These are phyloP conservation scores for Paramarasmius palmivorus DNA, from an alignment of 1,284 basidiomycete genomes.

Conservation along the genomic window DNA sequence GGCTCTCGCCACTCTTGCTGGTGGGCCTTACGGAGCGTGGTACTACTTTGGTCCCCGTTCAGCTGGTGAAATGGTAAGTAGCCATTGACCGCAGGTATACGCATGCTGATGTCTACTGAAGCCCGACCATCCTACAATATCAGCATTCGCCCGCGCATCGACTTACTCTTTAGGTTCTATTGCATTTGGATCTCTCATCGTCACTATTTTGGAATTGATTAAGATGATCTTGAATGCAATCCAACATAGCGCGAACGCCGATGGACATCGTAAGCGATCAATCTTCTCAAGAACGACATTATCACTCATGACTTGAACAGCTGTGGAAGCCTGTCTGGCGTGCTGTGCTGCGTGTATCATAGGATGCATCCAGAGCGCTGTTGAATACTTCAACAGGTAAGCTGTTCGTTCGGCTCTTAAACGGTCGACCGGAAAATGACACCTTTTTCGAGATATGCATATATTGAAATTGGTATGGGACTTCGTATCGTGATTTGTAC, in stretches of 20 bases:
- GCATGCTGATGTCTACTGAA: constrained; percentile 27
- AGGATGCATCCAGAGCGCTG: constrained; percentile 67
- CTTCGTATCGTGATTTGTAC: neutral
- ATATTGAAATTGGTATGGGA: constrained; percentile 74
- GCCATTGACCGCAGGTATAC: neutral
- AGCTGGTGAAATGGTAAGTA: constrained; percentile 58
- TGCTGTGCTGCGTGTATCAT: constrained; percentile 84
- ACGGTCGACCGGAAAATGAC: neutral
- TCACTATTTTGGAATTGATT: constrained; percentile 82
- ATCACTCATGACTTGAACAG: constrained; percentile 28
- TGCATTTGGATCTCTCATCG: constrained; percentile 88
- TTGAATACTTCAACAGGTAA: constrained; percentile 83
- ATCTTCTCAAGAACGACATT: constrained; percentile 10
- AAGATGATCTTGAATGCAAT: constrained; percentile 66
- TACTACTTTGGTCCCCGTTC: constrained; percentile 73
- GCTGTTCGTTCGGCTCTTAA: constrained; percentile 18
- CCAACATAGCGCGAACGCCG: constrained; percentile 66
- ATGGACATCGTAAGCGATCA: constrained; percentile 68
- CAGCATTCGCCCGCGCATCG: constrained; percentile 78
- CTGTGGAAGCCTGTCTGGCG: constrained; percentile 72
- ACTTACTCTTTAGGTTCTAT: constrained; percentile 88
- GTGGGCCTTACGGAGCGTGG: constrained; percentile 61
- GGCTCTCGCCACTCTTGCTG: constrained; percentile 77
- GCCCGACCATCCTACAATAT: constrained; percentile 72
- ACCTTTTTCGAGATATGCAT: constrained; percentile 60